Percentiles rank a stretch among this genome's conserved stretches.
These are phyloP conservation scores for Ceratobasidium sp. DNA, from an alignment of 1,284 basidiomycete genomes.

Conservation along the genomic window DNA sequence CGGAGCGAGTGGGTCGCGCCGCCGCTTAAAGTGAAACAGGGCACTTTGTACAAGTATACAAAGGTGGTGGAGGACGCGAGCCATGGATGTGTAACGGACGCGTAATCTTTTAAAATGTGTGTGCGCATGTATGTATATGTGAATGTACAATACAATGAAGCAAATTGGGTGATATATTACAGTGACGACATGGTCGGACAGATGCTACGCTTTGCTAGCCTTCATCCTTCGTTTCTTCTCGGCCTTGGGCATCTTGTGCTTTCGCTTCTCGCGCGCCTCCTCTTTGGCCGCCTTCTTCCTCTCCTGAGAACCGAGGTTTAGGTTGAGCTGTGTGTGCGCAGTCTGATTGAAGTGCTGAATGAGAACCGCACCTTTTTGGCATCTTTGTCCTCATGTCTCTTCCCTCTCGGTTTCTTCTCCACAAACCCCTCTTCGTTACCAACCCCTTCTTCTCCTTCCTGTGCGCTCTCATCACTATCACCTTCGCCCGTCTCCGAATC, in stretches of 20 bases:
- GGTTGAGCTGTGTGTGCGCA: neutral
- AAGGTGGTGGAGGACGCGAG: conserved; percentile 88
- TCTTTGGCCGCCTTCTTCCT: conserved; percentile 90
- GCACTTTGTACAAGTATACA: conserved; percentile 89
- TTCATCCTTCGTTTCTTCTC: conserved; percentile 91
- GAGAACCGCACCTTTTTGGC: conserved; percentile 77
- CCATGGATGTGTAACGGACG: conserved; percentile 88
- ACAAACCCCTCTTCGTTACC: conserved; percentile 53
- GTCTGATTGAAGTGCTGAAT: conserved; percentile 26
- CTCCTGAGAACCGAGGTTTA: conserved; percentile 63
- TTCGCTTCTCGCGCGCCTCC: conserved; percentile 86
- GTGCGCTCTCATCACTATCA: conserved; percentile 53
- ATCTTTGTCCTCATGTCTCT: conserved; percentile 91
- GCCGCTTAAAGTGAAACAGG: conserved; percentile 84
- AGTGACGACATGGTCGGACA: neutral
- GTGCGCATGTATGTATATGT: conserved; percentile 14
- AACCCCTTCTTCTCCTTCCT: conserved; percentile 49
- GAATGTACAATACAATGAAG: conserved; percentile 22
- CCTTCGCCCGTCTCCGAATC: conserved; percentile 55
- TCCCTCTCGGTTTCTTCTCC: conserved; percentile 76
- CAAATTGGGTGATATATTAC: conserved; percentile 20
- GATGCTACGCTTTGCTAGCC: conserved; percentile 49
- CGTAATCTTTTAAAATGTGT: conserved; percentile 53
- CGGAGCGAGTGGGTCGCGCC: conserved; percentile 78
- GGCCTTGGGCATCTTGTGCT: conserved; percentile 92